These are phyloP conservation scores for Prinsepia uniflora DNA, from an alignment of 306 rosid species.

Conservation along the genomic window DNA sequence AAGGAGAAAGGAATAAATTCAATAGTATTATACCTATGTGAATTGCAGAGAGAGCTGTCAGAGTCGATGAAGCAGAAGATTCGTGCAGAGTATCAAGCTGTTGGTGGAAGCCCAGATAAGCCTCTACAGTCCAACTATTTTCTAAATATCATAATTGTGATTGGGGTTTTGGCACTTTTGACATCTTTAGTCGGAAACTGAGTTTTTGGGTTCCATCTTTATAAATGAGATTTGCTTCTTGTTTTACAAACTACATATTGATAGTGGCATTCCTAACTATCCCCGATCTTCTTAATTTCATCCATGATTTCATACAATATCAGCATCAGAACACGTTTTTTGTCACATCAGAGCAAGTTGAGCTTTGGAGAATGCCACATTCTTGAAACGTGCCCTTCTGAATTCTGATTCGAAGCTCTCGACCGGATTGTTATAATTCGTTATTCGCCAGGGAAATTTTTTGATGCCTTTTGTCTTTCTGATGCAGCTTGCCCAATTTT, in stretches of 20 bases:
- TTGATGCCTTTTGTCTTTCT: too few species aligned
- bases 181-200: slow-evolving; percentile 74
- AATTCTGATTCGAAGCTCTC: too few species aligned
- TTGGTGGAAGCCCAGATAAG: slow-evolving; percentile 94
- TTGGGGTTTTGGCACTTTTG: slow-evolving; percentile 77
- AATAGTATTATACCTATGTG: slow-evolving; percentile 63
- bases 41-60: slow-evolving; percentile 88
- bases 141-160: slow-evolving; percentile 61
- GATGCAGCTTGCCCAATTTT: too few species aligned
- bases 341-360: background rate
- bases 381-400: background rate
- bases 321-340: background rate
- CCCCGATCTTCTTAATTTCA: background rate
- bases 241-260: slow-evolving; percentile 4
- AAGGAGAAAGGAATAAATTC: slow-evolving; percentile 79
- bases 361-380: background rate
- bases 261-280: background rate
- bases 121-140: slow-evolving; percentile 73
- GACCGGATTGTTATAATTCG: too few species aligned
- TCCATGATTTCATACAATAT: slow-evolving; percentile 2
- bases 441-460: too few species aligned
- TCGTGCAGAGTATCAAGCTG: slow-evolving; percentile 71
- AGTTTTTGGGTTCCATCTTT: slow-evolving; percentile 3
- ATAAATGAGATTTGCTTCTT: slow-evolving; percentile 1
- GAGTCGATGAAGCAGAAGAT: slow-evolving; percentile 79